These are phyloP conservation scores for Calonectria pseudoreteaudii DNA, from an alignment of 2,329 filamentous ascomycete genomes.

Conservation along the genomic window DNA sequence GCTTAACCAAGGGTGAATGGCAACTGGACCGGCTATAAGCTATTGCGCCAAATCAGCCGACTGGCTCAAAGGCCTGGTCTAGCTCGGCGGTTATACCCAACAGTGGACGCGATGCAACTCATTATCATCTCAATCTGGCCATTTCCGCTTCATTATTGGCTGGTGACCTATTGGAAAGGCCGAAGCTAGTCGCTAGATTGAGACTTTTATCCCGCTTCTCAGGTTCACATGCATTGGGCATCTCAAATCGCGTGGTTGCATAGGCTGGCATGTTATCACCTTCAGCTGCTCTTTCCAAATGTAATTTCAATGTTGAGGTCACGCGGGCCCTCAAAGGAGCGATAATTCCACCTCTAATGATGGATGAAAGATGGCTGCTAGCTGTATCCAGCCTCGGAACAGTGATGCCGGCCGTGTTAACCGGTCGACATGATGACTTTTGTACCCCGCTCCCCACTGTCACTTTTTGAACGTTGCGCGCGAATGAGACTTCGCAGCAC, in stretches of 20 bases:
- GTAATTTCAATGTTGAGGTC: neutral
- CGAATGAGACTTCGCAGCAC: slow-evolving; percentile 5
- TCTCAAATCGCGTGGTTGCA: neutral
- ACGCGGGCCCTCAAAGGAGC: neutral
- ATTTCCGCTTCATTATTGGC: neutral
- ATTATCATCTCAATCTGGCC: neutral
- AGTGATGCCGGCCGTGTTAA: neutral
- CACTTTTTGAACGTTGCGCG: slow-evolving; percentile 4
- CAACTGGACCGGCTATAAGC: neutral
- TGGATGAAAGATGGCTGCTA: neutral
- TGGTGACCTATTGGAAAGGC: neutral
- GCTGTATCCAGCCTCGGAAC: slow-evolving; percentile 22
- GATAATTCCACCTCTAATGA: slow-evolving; percentile 3
- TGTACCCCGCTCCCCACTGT: neutral
- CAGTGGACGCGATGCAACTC: neutral
- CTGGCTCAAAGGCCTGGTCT: neutral
- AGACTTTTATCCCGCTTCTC: neutral
- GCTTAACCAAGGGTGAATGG: neutral
- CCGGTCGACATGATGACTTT: neutral
- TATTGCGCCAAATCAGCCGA: neutral
- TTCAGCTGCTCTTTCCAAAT: neutral
- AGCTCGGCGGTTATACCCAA: neutral
- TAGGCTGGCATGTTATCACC: neutral
- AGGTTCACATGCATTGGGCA: neutral
- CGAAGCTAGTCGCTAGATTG: neutral